phyloP scores from a whole-genome alignment of 2,329 filamentous ascomycete genomes.

The Helotiales sp. region DNA sequence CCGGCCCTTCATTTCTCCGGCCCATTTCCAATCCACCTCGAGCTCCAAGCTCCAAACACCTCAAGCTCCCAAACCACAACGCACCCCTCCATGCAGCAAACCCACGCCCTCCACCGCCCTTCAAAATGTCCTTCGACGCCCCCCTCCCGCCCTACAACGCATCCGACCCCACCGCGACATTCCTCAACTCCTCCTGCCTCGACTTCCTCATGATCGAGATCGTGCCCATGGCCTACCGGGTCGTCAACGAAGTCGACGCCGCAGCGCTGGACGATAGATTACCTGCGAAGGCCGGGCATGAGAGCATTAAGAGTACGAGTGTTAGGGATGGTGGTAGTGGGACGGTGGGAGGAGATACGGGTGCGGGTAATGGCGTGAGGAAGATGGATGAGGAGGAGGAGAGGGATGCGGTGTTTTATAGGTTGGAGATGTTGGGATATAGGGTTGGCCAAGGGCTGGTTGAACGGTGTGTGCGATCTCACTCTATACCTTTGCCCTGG shows the following conservation, averaged over 20 bases:
- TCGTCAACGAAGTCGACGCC: conserved; percentile 66
- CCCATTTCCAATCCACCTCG: conserved; percentile 2
- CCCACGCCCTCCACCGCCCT: background rate
- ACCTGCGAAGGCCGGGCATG: conserved; percentile 8
- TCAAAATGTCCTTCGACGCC: conserved; percentile 75
- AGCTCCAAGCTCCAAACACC: background rate
- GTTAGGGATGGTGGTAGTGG: conserved; percentile 70
- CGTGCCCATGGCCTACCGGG: conserved; percentile 88
- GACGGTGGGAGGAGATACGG: conserved; percentile 43
- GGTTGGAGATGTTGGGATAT: conserved; percentile 85
- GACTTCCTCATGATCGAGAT: conserved; percentile 97
- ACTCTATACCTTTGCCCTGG: conserved; percentile 8
- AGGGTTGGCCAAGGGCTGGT: conserved; percentile 90
- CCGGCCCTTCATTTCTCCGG: conserved; percentile 7
- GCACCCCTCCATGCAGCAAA: background rate
- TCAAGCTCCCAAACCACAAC: background rate
- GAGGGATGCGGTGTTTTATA: conserved; percentile 81
- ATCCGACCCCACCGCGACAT: conserved; percentile 74
- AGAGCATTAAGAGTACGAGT: conserved; percentile 32
- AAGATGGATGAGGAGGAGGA: conserved; percentile 77
- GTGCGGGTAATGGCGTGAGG: conserved; percentile 59
- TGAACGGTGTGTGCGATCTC: conserved; percentile 68
- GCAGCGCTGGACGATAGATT: background rate
- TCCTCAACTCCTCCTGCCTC: conserved; percentile 83
- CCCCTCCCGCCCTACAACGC: conserved; percentile 71